These are phyloP conservation scores for Daucus carota DNA, from an alignment of 129 eudicot species.

Conservation along the genomic window DH1_v3.0 NC_030381.2:3346501-3347000, in stretches of 20 bases:
- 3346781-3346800: constrained; percentile 54
- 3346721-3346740: constrained; percentile 83
- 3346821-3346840: constrained; percentile 91
- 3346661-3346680: constrained; percentile 91
- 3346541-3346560: constrained; percentile 15
- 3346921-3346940: constrained; percentile 21
- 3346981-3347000: constrained; percentile 60
- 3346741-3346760: constrained; percentile 72
- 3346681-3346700: constrained; percentile 77
- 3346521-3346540: background rate
- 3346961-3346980: constrained; percentile 59
- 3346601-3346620: constrained; percentile 82
- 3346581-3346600: constrained; percentile 61
- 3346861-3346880: background rate
- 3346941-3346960: constrained; percentile 28
- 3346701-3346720: constrained; percentile 99
- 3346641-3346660: constrained; percentile 90
- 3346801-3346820: constrained; percentile 60
- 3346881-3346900: constrained; percentile 6
- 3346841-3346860: constrained; percentile 70
- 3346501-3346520: background rate
- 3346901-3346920: background rate
- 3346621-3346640: constrained; percentile 96
- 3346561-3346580: constrained; percentile 36
- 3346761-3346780: constrained; percentile 71